Percentiles rank a stretch among this genome's conserved stretches.
These are phyloP conservation scores for Hirschfeldia incana DNA, from an alignment of 345 rosid genomes.

Conservation along the genomic window DNA sequence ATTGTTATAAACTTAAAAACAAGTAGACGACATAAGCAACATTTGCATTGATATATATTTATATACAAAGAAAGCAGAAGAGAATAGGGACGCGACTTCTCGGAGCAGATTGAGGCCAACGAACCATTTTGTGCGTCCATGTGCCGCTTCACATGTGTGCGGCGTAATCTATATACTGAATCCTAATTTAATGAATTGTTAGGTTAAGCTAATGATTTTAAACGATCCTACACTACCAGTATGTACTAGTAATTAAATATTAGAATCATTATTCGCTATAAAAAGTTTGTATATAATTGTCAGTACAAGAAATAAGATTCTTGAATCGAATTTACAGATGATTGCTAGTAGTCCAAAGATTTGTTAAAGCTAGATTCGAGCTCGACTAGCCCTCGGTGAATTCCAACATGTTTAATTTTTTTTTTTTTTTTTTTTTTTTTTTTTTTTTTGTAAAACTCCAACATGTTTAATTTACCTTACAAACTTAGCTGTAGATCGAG, in stretches of 20 bases:
- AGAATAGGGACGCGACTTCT: slow-evolving; percentile 54
- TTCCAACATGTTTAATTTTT: not conserved
- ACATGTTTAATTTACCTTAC: not conserved
- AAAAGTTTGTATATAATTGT: not conserved
- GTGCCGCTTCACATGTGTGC: slow-evolving; percentile 34
- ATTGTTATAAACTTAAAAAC: not conserved
- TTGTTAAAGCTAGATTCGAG: not conserved
- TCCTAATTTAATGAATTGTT: slow-evolving; percentile 7
- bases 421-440: too few species aligned
- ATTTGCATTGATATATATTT: not conserved
- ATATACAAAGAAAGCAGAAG: not conserved
- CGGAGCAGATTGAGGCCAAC: slow-evolving; percentile 50
- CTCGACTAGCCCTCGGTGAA: not conserved
- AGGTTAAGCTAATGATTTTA: slow-evolving; percentile 8
- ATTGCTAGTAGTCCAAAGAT: not conserved
- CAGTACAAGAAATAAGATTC: not conserved
- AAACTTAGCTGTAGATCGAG: not conserved
- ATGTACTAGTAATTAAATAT: not conserved
- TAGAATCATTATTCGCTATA: not conserved
- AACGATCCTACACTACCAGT: not conserved
- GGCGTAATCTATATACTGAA: slow-evolving; percentile 7
- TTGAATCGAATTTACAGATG: slow-evolving; percentile 2
- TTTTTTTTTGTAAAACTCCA: too few species aligned
- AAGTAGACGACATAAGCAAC: slow-evolving; percentile 2
- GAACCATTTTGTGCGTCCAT: slow-evolving; percentile 23